Conservation (phyloP, 2,329 filamentous ascomycete genomes). For the Curvularia sp. region DNA sequence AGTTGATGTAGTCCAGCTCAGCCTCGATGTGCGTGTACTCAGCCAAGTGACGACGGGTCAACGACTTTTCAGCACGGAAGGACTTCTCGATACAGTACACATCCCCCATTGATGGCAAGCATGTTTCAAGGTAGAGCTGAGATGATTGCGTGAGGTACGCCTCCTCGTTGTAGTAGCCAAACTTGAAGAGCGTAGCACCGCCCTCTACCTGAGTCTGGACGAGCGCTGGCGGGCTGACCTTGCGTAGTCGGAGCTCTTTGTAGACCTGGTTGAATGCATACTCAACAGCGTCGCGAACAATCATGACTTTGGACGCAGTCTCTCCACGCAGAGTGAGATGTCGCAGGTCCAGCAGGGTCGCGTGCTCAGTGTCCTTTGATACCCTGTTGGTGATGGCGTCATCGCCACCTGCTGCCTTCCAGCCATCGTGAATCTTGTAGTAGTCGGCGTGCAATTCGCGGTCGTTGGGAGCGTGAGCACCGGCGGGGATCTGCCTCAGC, state of each 20-base stretch:
- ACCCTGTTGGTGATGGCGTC: slow-evolving; percentile 90
- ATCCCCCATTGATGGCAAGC: slow-evolving; percentile 86
- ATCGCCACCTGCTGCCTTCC: slow-evolving; percentile 81
- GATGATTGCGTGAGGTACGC: slow-evolving; percentile 96
- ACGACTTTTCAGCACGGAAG: slow-evolving; percentile 95
- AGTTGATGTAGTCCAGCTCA: slow-evolving; percentile 94
- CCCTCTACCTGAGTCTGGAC: slow-evolving; percentile 97
- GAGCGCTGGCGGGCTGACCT: slow-evolving; percentile 87
- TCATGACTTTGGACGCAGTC: slow-evolving; percentile 82
- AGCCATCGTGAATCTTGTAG: slow-evolving; percentile 73
- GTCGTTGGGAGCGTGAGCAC: slow-evolving; percentile 78
- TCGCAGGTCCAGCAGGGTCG: slow-evolving; percentile 79
- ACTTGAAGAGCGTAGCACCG: slow-evolving; percentile 86
- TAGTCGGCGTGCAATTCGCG: slow-evolving; percentile 91
- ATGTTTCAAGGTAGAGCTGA: slow-evolving; percentile 96
- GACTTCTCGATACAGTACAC: slow-evolving; percentile 99
- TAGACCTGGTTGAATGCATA: slow-evolving; percentile 81
- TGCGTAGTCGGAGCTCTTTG: slow-evolving; percentile 76
- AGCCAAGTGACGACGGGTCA: slow-evolving; percentile 90
- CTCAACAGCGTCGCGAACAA: slow-evolving; percentile 82
- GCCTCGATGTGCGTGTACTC: slow-evolving; percentile 98
- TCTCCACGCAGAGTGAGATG: slow-evolving; percentile 88
- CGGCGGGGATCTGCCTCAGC: slow-evolving; percentile 79
- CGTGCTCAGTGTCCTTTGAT: slow-evolving; percentile 70
- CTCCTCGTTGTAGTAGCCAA: slow-evolving; percentile 86